phyloP scores from a whole-genome alignment of 116 monocot species.

The Dioscorea cayenensis region DNA sequence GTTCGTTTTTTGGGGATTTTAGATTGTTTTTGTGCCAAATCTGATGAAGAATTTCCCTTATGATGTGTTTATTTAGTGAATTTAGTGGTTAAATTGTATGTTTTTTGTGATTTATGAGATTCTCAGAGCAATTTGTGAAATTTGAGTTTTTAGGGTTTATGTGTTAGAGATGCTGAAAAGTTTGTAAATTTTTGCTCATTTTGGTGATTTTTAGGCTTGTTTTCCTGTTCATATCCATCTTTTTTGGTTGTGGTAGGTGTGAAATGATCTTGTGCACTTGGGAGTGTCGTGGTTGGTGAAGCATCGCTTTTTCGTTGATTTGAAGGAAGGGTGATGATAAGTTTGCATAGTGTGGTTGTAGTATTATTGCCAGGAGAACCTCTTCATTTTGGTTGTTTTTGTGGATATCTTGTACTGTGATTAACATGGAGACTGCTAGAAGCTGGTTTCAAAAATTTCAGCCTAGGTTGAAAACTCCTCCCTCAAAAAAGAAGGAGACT shows the following conservation, averaged over 20 bases:
- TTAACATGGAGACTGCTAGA: slow-evolving; percentile 72
- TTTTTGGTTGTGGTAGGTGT: not conserved
- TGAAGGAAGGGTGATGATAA: not conserved
- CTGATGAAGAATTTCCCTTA: too few species aligned
- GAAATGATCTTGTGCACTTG: not conserved
- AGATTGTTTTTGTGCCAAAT: too few species aligned
- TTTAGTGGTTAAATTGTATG: not conserved
- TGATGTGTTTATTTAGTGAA: not conserved
- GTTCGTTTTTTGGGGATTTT: too few species aligned
- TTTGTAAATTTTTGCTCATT: not conserved
- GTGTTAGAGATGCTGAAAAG: not conserved
- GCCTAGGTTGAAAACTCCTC: slow-evolving; percentile 45
- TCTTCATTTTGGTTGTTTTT: not conserved
- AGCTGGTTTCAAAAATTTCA: slow-evolving; percentile 87
- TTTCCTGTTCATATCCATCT: not conserved
- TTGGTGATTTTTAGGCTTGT: not conserved
- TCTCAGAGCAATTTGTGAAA: not conserved
- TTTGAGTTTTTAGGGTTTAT: not conserved
- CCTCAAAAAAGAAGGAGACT: slow-evolving; percentile 31
- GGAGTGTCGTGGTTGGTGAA: not conserved
- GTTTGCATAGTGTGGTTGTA: not conserved
- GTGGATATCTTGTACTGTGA: slow-evolving; percentile 10
- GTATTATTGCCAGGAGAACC: not conserved
- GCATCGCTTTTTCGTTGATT: not conserved
- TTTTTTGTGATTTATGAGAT: not conserved